Evolutionary conservation across 805 yeast genomes (phyloP).

Genomic region (Torulaspora gathmanii): DNA sequence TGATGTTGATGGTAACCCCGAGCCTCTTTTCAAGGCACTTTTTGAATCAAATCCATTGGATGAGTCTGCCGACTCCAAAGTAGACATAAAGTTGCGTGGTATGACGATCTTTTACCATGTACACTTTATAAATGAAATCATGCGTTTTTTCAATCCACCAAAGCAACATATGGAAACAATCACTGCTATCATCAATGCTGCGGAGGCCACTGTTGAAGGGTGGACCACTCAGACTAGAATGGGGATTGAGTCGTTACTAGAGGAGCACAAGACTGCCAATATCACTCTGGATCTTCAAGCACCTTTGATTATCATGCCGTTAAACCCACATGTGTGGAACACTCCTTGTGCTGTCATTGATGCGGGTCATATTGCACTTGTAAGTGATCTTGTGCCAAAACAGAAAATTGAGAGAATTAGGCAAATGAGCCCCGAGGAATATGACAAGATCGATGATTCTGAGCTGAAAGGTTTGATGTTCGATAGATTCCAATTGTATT

Average conservation of each 20-base stretch:
- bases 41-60: slow-evolving; percentile 87
- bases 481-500: slow-evolving; percentile 71
- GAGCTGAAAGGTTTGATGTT: slow-evolving; percentile 76
- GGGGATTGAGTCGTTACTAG: slow-evolving; percentile 88
- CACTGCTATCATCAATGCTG: slow-evolving; percentile 87
- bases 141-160: slow-evolving; percentile 80
- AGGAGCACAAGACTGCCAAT: slow-evolving; percentile 87
- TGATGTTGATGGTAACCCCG: slow-evolving; percentile 32
- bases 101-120: slow-evolving; percentile 89
- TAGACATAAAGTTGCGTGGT: slow-evolving; percentile 70
- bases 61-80: slow-evolving; percentile 71
- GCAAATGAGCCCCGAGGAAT: slow-evolving; percentile 60
- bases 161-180: slow-evolving; percentile 80
- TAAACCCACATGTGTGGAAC: slow-evolving; percentile 70
- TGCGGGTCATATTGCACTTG: slow-evolving; percentile 89
- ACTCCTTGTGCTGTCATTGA: slow-evolving; percentile 89
- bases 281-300: slow-evolving; percentile 87
- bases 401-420: slow-evolving; percentile 64
- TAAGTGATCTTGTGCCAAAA: slow-evolving; percentile 73
- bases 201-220: slow-evolving; percentile 91
- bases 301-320: slow-evolving; percentile 82
- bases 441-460: slow-evolving; percentile 48
- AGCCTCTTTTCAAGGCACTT: slow-evolving; percentile 74
- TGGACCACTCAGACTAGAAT: slow-evolving; percentile 83
- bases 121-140: slow-evolving; percentile 70